Conservation (phyloP, 345 rosid species). For the Crucihimalaya himalaica region DNA sequence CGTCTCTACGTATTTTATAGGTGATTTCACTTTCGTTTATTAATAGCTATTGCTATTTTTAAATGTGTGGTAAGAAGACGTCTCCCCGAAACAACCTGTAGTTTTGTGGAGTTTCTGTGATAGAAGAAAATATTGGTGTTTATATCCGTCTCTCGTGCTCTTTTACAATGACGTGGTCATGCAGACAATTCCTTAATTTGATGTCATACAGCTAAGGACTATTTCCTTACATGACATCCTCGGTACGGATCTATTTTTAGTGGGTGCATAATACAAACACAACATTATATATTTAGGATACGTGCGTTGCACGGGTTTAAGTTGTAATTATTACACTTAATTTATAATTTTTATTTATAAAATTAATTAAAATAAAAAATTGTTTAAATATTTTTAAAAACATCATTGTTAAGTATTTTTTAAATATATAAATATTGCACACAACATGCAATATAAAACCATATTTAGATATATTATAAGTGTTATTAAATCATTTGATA, state of each 20-base stretch:
- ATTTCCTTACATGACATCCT: not conserved
- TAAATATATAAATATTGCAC: too few species aligned
- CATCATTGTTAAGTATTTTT: too few species aligned
- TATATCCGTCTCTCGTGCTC: slow-evolving; percentile 21
- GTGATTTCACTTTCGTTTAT: slow-evolving; percentile 22
- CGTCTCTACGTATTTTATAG: slow-evolving; percentile 20
- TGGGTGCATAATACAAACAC: not conserved
- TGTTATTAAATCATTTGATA: too few species aligned
- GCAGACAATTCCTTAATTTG: slow-evolving; percentile 3
- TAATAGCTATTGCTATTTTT: slow-evolving; percentile 34
- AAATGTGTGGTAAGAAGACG: slow-evolving; percentile 38
- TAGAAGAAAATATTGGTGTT: not conserved
- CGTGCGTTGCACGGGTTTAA: too few species aligned
- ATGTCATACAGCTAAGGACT: slow-evolving; percentile 1
- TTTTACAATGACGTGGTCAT: slow-evolving; percentile 19
- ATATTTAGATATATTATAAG: too few species aligned
- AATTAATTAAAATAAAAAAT: too few species aligned
- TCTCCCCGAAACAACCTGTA: slow-evolving; percentile 19
- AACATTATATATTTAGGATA: too few species aligned
- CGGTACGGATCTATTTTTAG: not conserved
- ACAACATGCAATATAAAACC: too few species aligned
- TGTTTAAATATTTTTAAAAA: too few species aligned
- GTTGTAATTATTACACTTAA: too few species aligned
- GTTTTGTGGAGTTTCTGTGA: slow-evolving; percentile 26
- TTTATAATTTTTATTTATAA: too few species aligned